Base-by-base conservation (phyloP, 129 eudicot species). In the Ambrosia trifida region DNA sequence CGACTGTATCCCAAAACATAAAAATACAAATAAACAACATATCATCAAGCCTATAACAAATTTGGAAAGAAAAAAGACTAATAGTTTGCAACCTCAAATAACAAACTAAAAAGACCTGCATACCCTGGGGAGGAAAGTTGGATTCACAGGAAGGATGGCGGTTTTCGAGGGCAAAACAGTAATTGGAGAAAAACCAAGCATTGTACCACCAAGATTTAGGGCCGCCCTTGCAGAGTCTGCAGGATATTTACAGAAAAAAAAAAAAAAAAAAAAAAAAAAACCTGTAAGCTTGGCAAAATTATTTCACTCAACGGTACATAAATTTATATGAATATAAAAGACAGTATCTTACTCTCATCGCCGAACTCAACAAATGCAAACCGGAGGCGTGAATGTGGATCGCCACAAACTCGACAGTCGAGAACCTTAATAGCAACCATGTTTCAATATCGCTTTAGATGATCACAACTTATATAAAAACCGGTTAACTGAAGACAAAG, bases 121-220 rank as follows among this genome's bases (percentile, higher is more conserved):
- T 86, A 94, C 99, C 96, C 96, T 94, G 11, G 99, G 99, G 43
- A 94, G 99, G 64, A 89, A 94, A 47, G 96, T 94, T 68, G 99
- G 99, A 78, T 94, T 94, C 84, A 94, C 99, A 49, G 99, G 99
- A 70, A 94, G 99, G 71, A 94, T 94, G 44, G 99, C 99, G 45
- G 99, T 94, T 83, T 94, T 94, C 28, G 99, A 94, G 69, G 99
- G 99, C 80, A 90, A 78, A 77, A 94, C 99, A 79, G 83, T 94
- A 64, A 89, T 72, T 59, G 85, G 99, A 63, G 91, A 83, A 81
- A 85, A 89, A 7, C 99, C 99, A 33, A 87, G 86, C 74, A 83
- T 72, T 66, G 96, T 87, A 77, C 97, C 97, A 62, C 85, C 72
- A 78, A 89, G 97, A 78, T 35, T 80, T 53, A 94, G 95, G 3